Evolutionary conservation across 1,284 basidiomycete species (phyloP), one percentile per base, ranked within the genome.

Genomic region (Fomitopsis palustris): DNA sequence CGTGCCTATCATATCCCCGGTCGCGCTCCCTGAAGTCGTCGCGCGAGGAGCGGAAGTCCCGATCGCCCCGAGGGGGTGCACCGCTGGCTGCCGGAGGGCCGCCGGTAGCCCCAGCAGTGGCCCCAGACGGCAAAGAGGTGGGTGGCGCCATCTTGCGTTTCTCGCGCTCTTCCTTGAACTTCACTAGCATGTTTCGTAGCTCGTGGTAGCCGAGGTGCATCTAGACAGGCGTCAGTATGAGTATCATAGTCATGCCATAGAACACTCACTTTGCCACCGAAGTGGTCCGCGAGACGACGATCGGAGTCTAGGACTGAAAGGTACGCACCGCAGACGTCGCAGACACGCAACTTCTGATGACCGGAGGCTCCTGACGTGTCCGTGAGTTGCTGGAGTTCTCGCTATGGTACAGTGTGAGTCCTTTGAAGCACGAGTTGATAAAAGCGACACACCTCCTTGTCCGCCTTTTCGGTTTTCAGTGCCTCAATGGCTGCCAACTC

Each of bases 131-230:
- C 8, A 73, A 66, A 53, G 75, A 62, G 10, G 71, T 72, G 41
- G 81, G 78, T 47, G 84, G 79, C 38, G 75, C 81, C 72, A 77
- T 78, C 74, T 91, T 90, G 61, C 90, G 87, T 72, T 92, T 91
- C 75, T 93, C 90, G 57, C 93, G 86, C 59, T 93, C 90, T 72
- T 94, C 92, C 65, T 87, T 87, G 75, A 95, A 96, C 72, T 93
- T 92, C 55, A 80, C 75, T 61, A 99, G 84, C 83, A 97, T 91
- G 77, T 96, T 95, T 58, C 97, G 90, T 64, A 99, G 81, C 76
- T 98, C 95, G 73, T 98, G 93, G 77, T 99, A 99, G 10, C 97
- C 97, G 69, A 99, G 77, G 79, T 99, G 97, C 95, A 99, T 97
- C 95, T 96, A 71, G 17, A 42, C 25, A 33, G 16, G 33, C 42